Conservation (phyloP, 352 stramenopile genomes). For the Ophiocytium majus region DNA sequence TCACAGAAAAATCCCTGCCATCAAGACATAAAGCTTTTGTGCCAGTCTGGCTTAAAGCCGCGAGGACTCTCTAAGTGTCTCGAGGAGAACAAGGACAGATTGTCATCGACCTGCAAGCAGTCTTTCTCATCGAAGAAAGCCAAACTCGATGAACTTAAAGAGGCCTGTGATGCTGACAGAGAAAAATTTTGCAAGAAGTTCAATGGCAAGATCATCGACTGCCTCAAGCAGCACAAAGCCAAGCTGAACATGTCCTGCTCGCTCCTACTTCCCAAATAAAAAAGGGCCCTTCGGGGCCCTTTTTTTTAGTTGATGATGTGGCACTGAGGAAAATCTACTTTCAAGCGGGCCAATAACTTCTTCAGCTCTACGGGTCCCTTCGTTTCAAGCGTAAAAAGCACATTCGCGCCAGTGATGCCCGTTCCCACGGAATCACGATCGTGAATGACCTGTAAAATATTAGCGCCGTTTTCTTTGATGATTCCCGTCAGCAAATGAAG, state of each 20-base stretch:
- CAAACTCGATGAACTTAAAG: too few species aligned
- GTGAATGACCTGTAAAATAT: background rate
- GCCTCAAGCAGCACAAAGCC: too few species aligned
- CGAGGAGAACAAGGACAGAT: background rate
- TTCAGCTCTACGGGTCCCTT: background rate
- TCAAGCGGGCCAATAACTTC: background rate
- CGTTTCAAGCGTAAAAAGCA: conserved; percentile 2
- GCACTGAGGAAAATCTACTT: conserved; percentile 1
- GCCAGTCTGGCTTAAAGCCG: background rate
- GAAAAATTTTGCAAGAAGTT: too few species aligned
- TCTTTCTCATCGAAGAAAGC: background rate
- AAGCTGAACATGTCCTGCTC: too few species aligned
- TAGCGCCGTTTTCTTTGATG: background rate
- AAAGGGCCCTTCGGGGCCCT: conserved; percentile 3
- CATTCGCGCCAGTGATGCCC: background rate
- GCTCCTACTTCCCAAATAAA: conserved; percentile 16
- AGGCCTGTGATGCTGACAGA: too few species aligned
- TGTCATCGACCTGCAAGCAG: background rate
- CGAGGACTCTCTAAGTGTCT: background rate
- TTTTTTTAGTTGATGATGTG: conserved; percentile 9
- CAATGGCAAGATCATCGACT: too few species aligned
- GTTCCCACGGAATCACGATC: conserved; percentile 2
- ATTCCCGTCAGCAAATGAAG: background rate
- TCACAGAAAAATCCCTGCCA: background rate
- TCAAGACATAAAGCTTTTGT: background rate